These are phyloP conservation scores for Chrysopogon serrulatus DNA, from an alignment of 176 grass and related monocot genomes.

Conservation along the genomic window DNA sequence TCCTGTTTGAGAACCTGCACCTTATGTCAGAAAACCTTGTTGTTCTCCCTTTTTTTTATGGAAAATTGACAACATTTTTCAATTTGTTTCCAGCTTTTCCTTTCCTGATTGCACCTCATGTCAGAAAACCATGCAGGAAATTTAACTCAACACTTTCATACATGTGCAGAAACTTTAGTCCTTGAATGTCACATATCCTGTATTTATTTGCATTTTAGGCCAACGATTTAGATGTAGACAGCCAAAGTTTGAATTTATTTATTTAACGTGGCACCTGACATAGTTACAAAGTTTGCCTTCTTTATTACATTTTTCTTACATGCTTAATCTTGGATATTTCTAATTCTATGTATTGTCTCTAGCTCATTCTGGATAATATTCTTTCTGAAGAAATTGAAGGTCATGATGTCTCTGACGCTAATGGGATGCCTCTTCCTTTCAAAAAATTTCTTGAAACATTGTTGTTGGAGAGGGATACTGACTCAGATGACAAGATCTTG, in stretches of 20 bases:
- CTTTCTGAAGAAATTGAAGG: slow-evolving; percentile 81
- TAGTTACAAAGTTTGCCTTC: slow-evolving; percentile 2
- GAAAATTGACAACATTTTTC: too few species aligned
- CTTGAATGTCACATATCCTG: background rate
- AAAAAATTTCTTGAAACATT: slow-evolving; percentile 82
- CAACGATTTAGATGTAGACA: background rate
- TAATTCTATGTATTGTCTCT: slow-evolving; percentile 28
- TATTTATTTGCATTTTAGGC: background rate
- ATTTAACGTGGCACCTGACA: background rate
- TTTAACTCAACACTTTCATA: background rate
- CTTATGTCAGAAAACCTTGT: background rate
- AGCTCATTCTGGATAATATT: slow-evolving; percentile 69
- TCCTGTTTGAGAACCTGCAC: background rate
- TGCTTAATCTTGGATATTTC: slow-evolving; percentile 18
- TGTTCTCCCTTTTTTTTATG: background rate
- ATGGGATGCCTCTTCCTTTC: slow-evolving; percentile 63
- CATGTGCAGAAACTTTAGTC: background rate
- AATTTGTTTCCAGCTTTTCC: background rate
- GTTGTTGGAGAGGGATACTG: slow-evolving; percentile 27
- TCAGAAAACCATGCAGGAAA: background rate
- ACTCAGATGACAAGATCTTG: slow-evolving; percentile 25
- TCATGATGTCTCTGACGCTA: slow-evolving; percentile 44
- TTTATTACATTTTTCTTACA: slow-evolving; percentile 18
- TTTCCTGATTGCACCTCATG: slow-evolving; percentile 14
- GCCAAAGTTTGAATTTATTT: background rate